phyloP scores from a whole-genome alignment of 176 grass and related monocot species.

The Zoysia pacifica region DNA sequence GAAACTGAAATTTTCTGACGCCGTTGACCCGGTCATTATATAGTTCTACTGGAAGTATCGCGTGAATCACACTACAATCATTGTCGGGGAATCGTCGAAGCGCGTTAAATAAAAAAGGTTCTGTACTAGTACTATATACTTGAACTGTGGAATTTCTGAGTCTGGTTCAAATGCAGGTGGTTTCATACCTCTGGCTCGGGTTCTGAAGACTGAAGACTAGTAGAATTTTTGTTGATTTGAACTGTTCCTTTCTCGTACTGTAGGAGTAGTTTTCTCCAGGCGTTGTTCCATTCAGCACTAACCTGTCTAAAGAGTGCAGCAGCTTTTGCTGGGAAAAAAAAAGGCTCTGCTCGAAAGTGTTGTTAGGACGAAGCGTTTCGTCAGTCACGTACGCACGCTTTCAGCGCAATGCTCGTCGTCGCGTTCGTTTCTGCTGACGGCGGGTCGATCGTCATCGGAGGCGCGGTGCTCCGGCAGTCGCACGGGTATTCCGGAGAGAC shows the following conservation, averaged over 20 bases:
- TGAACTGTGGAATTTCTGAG: not conserved
- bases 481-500: constrained; percentile 18
- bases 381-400: not conserved
- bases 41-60: not conserved
- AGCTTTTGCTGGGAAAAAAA: not conserved
- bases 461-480: not conserved
- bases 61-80: not conserved
- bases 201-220: not conserved
- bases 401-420: not conserved
- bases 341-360: not conserved
- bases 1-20: not conserved
- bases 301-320: not conserved
- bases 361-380: not conserved
- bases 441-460: not conserved
- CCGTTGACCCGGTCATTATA: constrained; percentile 18
- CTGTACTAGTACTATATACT: no score
- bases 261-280: not conserved
- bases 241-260: not conserved
- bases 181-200: not conserved
- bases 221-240: no score
- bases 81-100: not conserved
- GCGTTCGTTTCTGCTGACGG: not conserved
- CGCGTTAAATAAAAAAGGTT: not conserved
- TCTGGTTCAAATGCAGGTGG: constrained; percentile 21
- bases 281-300: not conserved